phyloP scores from a whole-genome alignment of 345 rosid genomes.

The sweet orange (Citrus sinensis) region DVS_A1.0 CM039163.1:48084001-48084500 shows the following conservation, averaged over 20 bases:
- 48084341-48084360: slow-evolving; percentile 92
- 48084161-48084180: slow-evolving; percentile 86
- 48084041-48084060: slow-evolving; percentile 40
- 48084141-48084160: slow-evolving; percentile 45
- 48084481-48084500: slow-evolving; percentile 80
- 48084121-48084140: slow-evolving; percentile 29
- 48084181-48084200: slow-evolving; percentile 74
- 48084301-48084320: slow-evolving; percentile 37
- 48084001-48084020: background rate
- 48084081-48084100: slow-evolving; percentile 21
- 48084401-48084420: background rate
- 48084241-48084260: slow-evolving; percentile 15
- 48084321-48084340: slow-evolving; percentile 68
- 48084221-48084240: slow-evolving; percentile 84
- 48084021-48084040: slow-evolving; percentile 19
- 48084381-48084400: slow-evolving; percentile 18
- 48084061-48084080: slow-evolving; percentile 43
- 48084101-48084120: slow-evolving; percentile 42
- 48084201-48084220: slow-evolving; percentile 66
- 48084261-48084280: slow-evolving; percentile 12
- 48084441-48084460: slow-evolving; percentile 1
- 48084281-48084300: background rate
- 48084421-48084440: slow-evolving; percentile 10
- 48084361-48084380: slow-evolving; percentile 93
- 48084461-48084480: slow-evolving; percentile 46